Base-by-base conservation (phyloP, 2,329 filamentous ascomycete genomes). In the Elsinoe necatrix region DNA sequence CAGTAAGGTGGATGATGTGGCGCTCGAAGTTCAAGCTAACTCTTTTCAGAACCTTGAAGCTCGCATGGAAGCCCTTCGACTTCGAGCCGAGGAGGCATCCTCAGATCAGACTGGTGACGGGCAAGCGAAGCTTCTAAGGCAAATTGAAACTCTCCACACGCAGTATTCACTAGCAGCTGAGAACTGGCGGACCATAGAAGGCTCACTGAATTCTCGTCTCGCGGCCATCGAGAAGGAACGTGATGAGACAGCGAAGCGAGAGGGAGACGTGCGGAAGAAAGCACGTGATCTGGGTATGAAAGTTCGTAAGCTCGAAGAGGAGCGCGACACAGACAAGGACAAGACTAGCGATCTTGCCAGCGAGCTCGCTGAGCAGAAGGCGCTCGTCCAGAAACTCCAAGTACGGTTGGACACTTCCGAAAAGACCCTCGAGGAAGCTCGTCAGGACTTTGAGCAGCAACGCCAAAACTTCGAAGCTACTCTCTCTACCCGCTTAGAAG, bases 141-240 rank as follows among this genome's bases (percentile, higher is more conserved):
- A 98, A 71, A 87, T 98, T 55, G 93, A 98, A 73, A 96, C 89
- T 0, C 74, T 98, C 35, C 93, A 98, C 71, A 93, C 88, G 5
- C 95, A 98, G 69, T 95, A 98, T 71, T 84, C 90, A 0, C 84
- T 95, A 56, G 93, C 93, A 1, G 93, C 89, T 63, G 89, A 95
- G 66, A 98, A 98, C 65, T 98, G 95, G 93, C 91, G 96, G 67
- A 89, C 90, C 0, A 95, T 98, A 60, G 92, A 98, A 70, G 82
- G 87, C 8, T 95, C 88, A 1, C 73, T 98, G 29, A 80, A 92
- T 52, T 83, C 88, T 20, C 82, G 91, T 57, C 79, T 93, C 9
- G 79, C 84, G 3, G 85, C 77, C 51, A 76, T 97, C 8, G 93
- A 98, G 69, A 93, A 87, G 67, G 95, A 98, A 69, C 83, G 89